Conservation (phyloP, 345 rosid genomes). For the Triadica sebifera region DNA sequence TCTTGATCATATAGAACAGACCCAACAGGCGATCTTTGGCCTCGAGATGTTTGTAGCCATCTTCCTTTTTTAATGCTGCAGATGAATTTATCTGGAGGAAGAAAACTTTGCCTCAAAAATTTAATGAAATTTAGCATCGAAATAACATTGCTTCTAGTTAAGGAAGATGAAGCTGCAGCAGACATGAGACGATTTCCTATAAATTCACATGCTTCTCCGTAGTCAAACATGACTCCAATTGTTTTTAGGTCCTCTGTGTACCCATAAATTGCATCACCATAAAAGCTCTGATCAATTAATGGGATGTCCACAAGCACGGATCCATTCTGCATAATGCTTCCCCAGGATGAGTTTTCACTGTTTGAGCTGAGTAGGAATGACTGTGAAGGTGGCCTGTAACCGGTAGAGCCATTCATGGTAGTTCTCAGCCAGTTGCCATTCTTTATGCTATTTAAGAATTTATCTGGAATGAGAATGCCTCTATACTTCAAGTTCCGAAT, state of each 20-base stretch:
- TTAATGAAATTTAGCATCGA: conserved; percentile 57
- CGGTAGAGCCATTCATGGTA: conserved; percentile 41
- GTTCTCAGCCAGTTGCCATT: conserved; percentile 63
- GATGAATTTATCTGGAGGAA: conserved; percentile 46
- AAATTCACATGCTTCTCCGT: conserved; percentile 49
- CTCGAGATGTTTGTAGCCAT: conserved; percentile 53
- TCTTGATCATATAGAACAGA: conserved; percentile 48
- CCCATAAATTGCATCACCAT: conserved; percentile 37
- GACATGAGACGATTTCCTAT: conserved; percentile 57
- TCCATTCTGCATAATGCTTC: conserved; percentile 50
- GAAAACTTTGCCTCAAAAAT: conserved; percentile 36
- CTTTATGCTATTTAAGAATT: conserved; percentile 47
- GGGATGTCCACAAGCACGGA: conserved; percentile 65
- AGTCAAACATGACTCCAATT: conserved; percentile 64
- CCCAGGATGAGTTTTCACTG: conserved; percentile 40
- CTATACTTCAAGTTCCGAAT: conserved; percentile 17
- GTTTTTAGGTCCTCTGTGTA: conserved; percentile 46
- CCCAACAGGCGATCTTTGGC: conserved; percentile 46
- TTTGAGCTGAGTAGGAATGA: conserved; percentile 45
- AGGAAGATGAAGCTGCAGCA: conserved; percentile 35
- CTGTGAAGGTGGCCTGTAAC: conserved; percentile 53
- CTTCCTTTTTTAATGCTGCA: conserved; percentile 28
- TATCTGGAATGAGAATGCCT: conserved; percentile 28
- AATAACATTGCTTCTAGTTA: conserved; percentile 39
- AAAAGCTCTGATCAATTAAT: conserved; percentile 50